Evolutionary conservation across 768 basidiomycete genomes (phyloP).

Genomic region (Psilocybe azurescens): DNA sequence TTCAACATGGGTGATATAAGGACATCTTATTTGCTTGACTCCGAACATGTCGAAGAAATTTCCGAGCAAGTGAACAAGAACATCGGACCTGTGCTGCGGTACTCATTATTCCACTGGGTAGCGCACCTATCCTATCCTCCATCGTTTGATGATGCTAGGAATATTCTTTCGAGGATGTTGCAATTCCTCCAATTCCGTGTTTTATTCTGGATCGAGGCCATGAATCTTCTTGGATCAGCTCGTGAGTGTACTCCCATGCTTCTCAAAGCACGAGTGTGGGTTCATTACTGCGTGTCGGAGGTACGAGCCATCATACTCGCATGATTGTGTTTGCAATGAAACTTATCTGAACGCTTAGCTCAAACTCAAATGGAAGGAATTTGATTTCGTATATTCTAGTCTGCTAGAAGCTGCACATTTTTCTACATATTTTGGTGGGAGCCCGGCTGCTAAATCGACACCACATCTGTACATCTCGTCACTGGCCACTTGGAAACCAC

Average conservation of each 20-base stretch:
- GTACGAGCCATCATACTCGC: too few species aligned
- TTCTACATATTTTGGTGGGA: too few species aligned
- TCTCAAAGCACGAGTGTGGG: constrained; percentile 11
- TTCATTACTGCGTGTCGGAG: too few species aligned
- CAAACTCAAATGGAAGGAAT: too few species aligned
- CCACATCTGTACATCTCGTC: too few species aligned
- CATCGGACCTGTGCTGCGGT: constrained; percentile 7
- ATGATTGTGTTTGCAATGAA: neutral
- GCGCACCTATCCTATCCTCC: constrained; percentile 5
- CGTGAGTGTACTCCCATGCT: constrained; percentile 21
- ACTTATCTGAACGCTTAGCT: too few species aligned
- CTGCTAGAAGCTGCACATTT: too few species aligned
- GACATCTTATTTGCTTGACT: constrained; percentile 18
- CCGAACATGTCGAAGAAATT: neutral
- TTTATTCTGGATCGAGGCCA: constrained; percentile 33
- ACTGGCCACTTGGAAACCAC: too few species aligned
- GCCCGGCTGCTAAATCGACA: too few species aligned
- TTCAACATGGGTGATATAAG: too few species aligned
- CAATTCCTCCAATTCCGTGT: constrained; percentile 21
- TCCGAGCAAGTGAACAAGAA: constrained; percentile 7
- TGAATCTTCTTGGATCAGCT: constrained; percentile 26
- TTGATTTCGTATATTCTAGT: too few species aligned
- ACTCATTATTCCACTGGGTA: constrained; percentile 15
- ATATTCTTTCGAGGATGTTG: constrained; percentile 5
- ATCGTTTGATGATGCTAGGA: neutral